phyloP scores from a whole-genome alignment of 2,329 filamentous ascomycete species.

The Hypoxylon sp. region DNA sequence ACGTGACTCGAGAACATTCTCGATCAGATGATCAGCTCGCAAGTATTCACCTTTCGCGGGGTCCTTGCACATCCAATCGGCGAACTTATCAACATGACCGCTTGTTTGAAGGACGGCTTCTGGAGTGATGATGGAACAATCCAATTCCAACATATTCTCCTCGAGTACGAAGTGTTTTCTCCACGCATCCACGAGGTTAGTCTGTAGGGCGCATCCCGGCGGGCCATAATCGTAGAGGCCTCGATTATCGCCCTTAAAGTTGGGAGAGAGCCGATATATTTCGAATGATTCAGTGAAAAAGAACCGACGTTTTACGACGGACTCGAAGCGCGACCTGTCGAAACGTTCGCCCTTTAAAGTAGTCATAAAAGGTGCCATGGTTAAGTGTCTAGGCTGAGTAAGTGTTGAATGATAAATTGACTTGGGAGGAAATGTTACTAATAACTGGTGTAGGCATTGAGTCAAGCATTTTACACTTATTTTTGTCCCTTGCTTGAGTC shows the following conservation, averaged over 20 bases:
- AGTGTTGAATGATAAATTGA: neutral
- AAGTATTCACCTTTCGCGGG: neutral
- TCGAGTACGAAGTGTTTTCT: neutral
- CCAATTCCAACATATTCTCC: neutral
- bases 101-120: neutral
- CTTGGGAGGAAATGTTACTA: neutral
- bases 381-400: neutral
- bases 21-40: neutral
- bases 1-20: neutral
- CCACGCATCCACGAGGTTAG: neutral
- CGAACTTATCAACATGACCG: neutral
- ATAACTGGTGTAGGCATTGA: neutral
- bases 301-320: neutral
- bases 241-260: neutral
- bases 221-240: neutral
- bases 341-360: neutral
- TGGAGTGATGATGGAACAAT: neutral
- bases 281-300: neutral
- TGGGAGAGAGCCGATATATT: neutral
- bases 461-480: neutral
- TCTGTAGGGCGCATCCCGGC: neutral
- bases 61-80: neutral
- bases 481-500: neutral
- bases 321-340: neutral
- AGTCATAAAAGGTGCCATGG: neutral